phyloP scores from a whole-genome alignment of 2,329 filamentous ascomycete genomes.

The Aspergillus sp. region DNA sequence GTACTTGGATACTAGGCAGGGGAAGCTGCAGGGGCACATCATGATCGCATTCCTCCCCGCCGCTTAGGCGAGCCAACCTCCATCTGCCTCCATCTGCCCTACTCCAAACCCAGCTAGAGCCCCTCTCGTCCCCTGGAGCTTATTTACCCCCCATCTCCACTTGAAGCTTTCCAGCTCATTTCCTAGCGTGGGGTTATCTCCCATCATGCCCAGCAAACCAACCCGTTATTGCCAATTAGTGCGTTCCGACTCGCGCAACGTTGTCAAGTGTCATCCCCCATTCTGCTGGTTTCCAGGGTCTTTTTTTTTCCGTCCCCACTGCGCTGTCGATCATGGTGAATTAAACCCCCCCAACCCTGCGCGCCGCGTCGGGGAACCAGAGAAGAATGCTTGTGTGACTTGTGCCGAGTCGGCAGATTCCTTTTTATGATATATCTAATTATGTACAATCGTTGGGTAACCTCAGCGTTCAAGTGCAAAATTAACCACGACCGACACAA shows the following conservation, averaged over 20 bases:
- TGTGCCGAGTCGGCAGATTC: neutral
- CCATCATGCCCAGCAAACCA: neutral
- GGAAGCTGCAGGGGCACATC: neutral
- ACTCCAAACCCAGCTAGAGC: slow-evolving; percentile 2
- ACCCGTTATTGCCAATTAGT: neutral
- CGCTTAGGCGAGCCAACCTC: neutral
- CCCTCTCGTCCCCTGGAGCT: neutral
- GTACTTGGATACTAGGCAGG: neutral
- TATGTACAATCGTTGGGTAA: neutral
- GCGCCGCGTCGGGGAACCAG: neutral
- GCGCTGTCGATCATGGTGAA: neutral
- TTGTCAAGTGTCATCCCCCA: neutral
- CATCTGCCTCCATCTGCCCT: neutral
- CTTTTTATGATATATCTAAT: neutral
- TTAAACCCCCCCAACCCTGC: neutral
- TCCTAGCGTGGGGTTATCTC: neutral
- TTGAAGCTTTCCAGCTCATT: slow-evolving; percentile 1
- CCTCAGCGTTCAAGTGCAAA: too few species aligned
- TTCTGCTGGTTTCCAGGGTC: slow-evolving; percentile 1
- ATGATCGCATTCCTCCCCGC: neutral
- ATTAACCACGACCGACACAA: too few species aligned
- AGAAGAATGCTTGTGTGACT: slow-evolving; percentile 2
- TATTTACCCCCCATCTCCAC: slow-evolving; percentile 3
- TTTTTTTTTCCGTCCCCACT: neutral
- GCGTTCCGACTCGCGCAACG: neutral